phyloP scores from a whole-genome alignment of 495 filamentous ascomycete genomes.

The Podospora tetraspora region DNA sequence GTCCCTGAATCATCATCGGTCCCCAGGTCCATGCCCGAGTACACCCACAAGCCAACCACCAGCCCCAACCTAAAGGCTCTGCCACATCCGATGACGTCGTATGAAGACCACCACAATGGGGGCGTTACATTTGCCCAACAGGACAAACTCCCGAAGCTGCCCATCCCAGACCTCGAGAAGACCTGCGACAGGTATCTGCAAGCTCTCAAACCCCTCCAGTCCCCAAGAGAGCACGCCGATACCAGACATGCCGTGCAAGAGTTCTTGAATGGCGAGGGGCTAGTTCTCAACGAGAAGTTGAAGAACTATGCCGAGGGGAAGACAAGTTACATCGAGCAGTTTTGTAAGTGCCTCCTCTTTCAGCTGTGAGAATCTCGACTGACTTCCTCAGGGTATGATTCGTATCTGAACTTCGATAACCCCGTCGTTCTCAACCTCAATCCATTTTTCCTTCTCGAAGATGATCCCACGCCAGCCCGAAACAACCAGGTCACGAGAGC shows the following conservation, averaged over 20 bases:
- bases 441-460: conserved; percentile 94
- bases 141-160: conserved; percentile 83
- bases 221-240: conserved; percentile 73
- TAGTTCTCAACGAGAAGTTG: conserved; percentile 77
- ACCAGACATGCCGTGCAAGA: conserved; percentile 75
- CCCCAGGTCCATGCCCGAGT: conserved; percentile 29
- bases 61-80: conserved; percentile 26
- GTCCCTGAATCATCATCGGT: conserved; percentile 27
- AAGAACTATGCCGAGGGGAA: conserved; percentile 91
- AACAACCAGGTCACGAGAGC: conserved; percentile 95
- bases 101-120: conserved; percentile 42
- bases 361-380: conserved; percentile 4
- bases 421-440: conserved; percentile 96
- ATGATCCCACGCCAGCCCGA: conserved; percentile 92
- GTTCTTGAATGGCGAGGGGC: conserved; percentile 80
- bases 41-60: conserved; percentile 26
- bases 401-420: conserved; percentile 96
- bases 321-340: conserved; percentile 97
- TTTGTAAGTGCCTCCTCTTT: conserved; percentile 59
- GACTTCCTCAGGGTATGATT: conserved; percentile 78
- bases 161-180: conserved; percentile 84
- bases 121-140: conserved; percentile 87
- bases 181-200: conserved; percentile 76
- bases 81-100: conserved; percentile 29
- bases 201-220: conserved; percentile 78